Base-by-base conservation (phyloP, 192 early-diverging fungal genomes). In the Linnemannia elongata region DNA sequence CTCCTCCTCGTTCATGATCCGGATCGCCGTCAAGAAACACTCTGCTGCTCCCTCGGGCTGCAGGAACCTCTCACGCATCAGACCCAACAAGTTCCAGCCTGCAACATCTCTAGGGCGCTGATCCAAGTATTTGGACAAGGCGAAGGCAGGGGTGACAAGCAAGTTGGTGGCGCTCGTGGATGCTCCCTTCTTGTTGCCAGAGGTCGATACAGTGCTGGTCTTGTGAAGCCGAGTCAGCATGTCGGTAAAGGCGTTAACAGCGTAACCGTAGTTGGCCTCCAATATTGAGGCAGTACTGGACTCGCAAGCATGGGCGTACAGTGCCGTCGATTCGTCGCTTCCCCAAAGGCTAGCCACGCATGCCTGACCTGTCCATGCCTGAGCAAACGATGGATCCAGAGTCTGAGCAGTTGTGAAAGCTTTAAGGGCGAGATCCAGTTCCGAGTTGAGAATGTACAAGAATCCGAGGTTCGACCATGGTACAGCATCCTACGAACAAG, bases 351-450 rank as follows among this genome's bases (percentile, higher is more conserved):
- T 92, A 10, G 96, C 95, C 33, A 96, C 90, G 74, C 95, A 91
- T 15, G 95, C 97, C 77, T 96, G 96, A n/a, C 97, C 98, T 74
- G 96, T 91, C 97, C 97, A 97, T 35, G 92, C 93, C 12, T 93
- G 88, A 47, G 91, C 83, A 80, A 89, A 94, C 70, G 98, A 97
- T 6, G 97, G 96, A 54, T 98, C 96, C 22, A 94, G 73, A 13
- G 93, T 90, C 78, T 96, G 94, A 0, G 95, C 95, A 30, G 91
- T 90, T 0, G 85, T 82, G 83, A 98, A 98, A 35, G 94, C 94
- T 73, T 93, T 90, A 42, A 90, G 89, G 6, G 96, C 95, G 38
- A 99, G 91, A 41, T 96, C 96, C 20, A 93, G 68, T 75, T 99
- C 97, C 35, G 90, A 79, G 17, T 93, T 87, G 9, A 93, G 81